Conservation (phyloP, 257 asterid genomes). For the Striga asiatica region DNA sequence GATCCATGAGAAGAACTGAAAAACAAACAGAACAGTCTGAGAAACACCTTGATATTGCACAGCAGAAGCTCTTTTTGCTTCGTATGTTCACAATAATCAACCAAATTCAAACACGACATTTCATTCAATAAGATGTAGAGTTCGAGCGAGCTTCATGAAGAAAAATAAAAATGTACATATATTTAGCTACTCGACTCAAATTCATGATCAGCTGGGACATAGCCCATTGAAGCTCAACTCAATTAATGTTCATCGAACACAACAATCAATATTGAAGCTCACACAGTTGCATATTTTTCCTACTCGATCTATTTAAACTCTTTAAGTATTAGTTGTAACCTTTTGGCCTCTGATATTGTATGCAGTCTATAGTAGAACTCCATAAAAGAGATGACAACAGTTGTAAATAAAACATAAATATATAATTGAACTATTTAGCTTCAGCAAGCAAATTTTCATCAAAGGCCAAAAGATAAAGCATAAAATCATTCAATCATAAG, state of each 20-base stretch:
- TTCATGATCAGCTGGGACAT: background rate
- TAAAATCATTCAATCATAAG: background rate
- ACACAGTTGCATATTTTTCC: too few relatives aligned
- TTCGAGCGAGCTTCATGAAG: background rate
- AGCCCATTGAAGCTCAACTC: background rate
- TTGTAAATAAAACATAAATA: too few relatives aligned
- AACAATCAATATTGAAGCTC: too few relatives aligned
- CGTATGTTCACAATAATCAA: background rate
- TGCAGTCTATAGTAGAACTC: too few relatives aligned
- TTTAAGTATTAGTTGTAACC: too few relatives aligned
- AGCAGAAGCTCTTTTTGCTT: background rate
- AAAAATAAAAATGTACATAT: background rate
- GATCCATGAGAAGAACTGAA: background rate
- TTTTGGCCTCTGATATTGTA: too few relatives aligned
- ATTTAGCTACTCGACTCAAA: background rate
- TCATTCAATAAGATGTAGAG: background rate
- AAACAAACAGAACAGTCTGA: too few relatives aligned
- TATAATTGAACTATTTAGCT: background rate
- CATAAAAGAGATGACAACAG: too few relatives aligned
- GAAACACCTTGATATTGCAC: background rate
- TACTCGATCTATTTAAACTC: too few relatives aligned
- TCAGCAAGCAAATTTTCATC: background rate
- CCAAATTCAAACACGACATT: background rate
- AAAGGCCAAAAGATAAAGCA: conserved; percentile 3
- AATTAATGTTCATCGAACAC: too few relatives aligned